These are phyloP conservation scores for Tubosaeta sp. DNA, from an alignment of 768 basidiomycete genomes.

Conservation along the genomic window DNA sequence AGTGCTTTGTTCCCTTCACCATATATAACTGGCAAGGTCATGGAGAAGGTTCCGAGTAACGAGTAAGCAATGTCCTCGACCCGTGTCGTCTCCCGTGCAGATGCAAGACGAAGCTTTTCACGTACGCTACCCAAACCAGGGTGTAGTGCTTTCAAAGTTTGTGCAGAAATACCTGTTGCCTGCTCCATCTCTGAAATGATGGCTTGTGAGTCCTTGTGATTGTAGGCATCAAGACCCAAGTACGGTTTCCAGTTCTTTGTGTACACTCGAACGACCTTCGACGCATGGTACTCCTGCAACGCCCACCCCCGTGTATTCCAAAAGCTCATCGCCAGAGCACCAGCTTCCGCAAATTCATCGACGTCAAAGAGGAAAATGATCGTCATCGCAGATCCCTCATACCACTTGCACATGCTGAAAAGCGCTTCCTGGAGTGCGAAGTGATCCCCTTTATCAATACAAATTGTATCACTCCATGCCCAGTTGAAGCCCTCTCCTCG, in stretches of 20 bases:
- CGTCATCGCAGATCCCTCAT: neutral
- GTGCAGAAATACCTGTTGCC: neutral
- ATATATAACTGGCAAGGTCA: neutral
- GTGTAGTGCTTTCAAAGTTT: neutral
- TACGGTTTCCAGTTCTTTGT: neutral
- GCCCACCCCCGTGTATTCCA: neutral
- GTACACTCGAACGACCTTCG: too few species aligned
- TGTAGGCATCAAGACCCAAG: neutral
- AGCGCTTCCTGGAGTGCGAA: neutral
- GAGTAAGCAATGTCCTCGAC: too few species aligned
- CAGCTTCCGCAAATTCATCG: neutral
- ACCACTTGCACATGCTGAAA: neutral
- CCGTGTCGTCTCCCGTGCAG: too few species aligned
- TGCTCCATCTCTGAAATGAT: neutral
- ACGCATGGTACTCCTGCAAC: too few species aligned
- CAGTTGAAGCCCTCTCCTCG: too few species aligned
- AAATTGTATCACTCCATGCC: too few species aligned
- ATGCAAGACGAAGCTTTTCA: neutral
- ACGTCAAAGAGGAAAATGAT: neutral
- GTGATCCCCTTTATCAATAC: neutral
- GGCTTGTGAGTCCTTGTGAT: neutral
- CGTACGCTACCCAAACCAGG: neutral
- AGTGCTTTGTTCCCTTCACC: constrained; percentile 5
- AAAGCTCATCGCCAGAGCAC: neutral
- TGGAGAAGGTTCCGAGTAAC: neutral